phyloP scores from a whole-genome alignment of 2,329 filamentous ascomycete genomes.

The Monilinia fructicola region DNA sequence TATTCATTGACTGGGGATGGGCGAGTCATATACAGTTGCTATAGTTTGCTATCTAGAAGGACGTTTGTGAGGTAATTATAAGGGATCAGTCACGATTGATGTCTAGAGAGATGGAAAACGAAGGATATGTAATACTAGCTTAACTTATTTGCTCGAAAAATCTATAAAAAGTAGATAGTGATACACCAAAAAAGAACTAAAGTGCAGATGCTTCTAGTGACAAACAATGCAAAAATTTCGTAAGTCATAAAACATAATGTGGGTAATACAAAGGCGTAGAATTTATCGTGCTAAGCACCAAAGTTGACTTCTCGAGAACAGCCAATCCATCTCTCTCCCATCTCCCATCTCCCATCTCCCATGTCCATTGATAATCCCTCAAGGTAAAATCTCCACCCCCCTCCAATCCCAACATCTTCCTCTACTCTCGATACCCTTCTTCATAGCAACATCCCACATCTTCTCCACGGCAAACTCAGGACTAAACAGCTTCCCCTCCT shows the following conservation, averaged over 20 bases:
- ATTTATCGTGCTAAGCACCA: not conserved
- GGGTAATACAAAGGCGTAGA: not conserved
- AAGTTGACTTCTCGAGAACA: not conserved
- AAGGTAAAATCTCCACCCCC: slow-evolving; percentile 62
- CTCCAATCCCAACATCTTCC: slow-evolving; percentile 71
- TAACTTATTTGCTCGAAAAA: not conserved
- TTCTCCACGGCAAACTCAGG: slow-evolving; percentile 64
- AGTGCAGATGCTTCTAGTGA: not conserved
- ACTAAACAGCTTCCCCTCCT: slow-evolving; percentile 62
- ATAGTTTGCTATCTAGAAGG: slow-evolving; percentile 1
- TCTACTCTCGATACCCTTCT: slow-evolving; percentile 50
- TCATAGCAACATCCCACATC: slow-evolving; percentile 58
- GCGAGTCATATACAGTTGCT: not conserved
- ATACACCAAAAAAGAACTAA: not conserved
- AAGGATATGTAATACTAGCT: not conserved
- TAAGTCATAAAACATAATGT: not conserved
- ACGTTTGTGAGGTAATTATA: not conserved
- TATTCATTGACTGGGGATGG: not conserved
- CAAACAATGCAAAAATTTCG: not conserved
- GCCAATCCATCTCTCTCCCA: not conserved
- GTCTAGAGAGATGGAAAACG: not conserved
- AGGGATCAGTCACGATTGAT: not conserved
- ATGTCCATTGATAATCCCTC: slow-evolving; percentile 27
- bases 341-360: not conserved
- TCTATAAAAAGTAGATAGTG: not conserved